A percentile compares a stretch with the other conserved stretches of the same genome.
Conservation (phyloP, 108 stramenopile species). For the Fragilaria crotonensis region DNA sequence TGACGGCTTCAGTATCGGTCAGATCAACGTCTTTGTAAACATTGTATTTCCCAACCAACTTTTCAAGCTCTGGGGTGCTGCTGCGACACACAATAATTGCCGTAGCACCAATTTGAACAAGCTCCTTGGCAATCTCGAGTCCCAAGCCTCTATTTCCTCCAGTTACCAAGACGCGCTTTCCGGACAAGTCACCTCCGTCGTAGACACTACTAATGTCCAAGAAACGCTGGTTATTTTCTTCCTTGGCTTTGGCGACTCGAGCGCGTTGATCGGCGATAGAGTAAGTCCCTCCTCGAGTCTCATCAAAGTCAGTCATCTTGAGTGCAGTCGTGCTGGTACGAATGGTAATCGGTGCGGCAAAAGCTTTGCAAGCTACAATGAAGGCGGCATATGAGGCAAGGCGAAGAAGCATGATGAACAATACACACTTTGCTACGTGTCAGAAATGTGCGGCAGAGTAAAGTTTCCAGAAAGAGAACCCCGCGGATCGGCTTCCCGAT, state of each 20-base stretch:
- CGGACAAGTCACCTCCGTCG: slow-evolving; percentile 48
- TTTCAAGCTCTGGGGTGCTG: slow-evolving; percentile 44
- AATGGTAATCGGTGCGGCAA: too few relatives aligned
- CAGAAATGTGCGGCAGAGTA: too few relatives aligned
- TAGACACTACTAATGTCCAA: slow-evolving; percentile 66
- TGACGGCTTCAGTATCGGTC: slow-evolving; percentile 55
- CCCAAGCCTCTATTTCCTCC: slow-evolving; percentile 88
- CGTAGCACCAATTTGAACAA: slow-evolving; percentile 66
- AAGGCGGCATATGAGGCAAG: too few relatives aligned
- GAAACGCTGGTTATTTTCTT: too few relatives aligned
- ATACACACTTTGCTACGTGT: too few relatives aligned
- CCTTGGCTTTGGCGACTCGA: too few relatives aligned
- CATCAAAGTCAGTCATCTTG: slow-evolving; percentile 58
- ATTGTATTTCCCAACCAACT: slow-evolving; percentile 55
- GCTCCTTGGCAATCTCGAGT: slow-evolving; percentile 67
- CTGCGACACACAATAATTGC: slow-evolving; percentile 64
- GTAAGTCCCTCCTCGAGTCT: slow-evolving; percentile 61
- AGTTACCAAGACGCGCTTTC: slow-evolving; percentile 78
- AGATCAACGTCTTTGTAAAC: slow-evolving; percentile 83
- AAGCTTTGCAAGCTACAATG: too few relatives aligned
- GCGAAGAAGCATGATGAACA: too few relatives aligned
- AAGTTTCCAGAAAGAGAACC: too few relatives aligned
- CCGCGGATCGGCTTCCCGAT: too few relatives aligned
- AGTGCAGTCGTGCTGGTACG: too few relatives aligned
- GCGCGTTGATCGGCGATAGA: too few relatives aligned